Evolutionary conservation across 192 early-diverging fungal species (phyloP).

Genomic region (Mortierella claussenii): DNA sequence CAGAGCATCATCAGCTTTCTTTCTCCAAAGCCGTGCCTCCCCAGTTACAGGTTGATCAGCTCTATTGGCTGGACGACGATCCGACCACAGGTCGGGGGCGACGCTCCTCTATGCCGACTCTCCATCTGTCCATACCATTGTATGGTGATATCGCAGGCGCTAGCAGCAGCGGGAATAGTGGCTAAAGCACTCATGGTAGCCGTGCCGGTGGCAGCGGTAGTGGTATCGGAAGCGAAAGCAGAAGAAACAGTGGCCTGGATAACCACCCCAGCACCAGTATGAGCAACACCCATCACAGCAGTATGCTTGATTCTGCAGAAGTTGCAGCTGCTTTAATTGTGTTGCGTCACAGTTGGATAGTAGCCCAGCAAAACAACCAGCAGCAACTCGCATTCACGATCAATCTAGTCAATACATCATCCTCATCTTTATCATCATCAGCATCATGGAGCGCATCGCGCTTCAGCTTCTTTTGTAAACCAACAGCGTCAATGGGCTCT

Average conservation of each 20-base stretch:
- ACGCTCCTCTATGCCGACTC: conserved; percentile 23
- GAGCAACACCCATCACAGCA: no score
- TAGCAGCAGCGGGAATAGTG: background rate
- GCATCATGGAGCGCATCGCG: no score
- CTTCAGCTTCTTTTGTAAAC: no score
- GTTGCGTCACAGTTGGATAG: no score
- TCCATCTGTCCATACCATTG: conserved; percentile 4
- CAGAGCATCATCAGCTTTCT: background rate
- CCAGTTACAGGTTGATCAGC: conserved; percentile 3
- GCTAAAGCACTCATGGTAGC: background rate
- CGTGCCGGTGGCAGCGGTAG: background rate
- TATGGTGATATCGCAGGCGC: background rate
- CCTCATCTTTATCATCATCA: no score
- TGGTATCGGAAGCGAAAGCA: background rate
- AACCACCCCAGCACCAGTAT: background rate
- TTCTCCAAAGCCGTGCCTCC: background rate
- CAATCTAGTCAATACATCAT: no score
- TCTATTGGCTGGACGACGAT: conserved; percentile 19
- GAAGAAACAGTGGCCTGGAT: background rate
- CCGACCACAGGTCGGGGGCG: background rate
- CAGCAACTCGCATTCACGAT: no score
- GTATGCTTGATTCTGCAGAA: no score
- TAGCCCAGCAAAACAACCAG: no score
- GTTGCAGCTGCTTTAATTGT: no score
- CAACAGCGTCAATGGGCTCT: no score